Percentiles rank a stretch among this genome's conserved stretches.
Conservation (phyloP, 2,329 filamentous ascomycete species). For the Aspergillus luchuensis region DNA sequence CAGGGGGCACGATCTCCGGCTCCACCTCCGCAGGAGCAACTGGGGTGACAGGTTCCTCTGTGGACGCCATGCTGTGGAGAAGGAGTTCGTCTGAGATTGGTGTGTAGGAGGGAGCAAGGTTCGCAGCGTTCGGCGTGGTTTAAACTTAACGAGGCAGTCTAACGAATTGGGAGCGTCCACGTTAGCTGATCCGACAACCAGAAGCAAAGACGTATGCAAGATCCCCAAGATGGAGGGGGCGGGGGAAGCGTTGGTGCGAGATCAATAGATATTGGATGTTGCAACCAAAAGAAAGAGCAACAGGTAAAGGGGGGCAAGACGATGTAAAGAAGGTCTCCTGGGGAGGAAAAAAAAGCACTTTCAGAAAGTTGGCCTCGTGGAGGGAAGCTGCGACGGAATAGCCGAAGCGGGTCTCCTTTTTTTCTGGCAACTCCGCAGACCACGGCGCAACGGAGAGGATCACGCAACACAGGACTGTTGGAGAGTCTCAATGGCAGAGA, state of each 20-base stretch:
- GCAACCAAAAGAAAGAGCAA: neutral
- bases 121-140: conserved; percentile 1
- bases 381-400: conserved; percentile 12
- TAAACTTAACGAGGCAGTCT: conserved; percentile 13
- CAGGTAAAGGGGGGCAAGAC: neutral
- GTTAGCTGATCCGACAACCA: conserved; percentile 12
- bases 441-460: neutral
- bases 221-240: conserved; percentile 1
- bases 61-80: conserved; percentile 34
- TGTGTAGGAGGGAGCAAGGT: neutral
- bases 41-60: conserved; percentile 35
- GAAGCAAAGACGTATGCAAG: conserved; percentile 5
- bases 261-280: neutral
- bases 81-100: neutral
- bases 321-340: neutral
- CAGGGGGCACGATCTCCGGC: conserved; percentile 34
- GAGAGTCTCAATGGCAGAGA: neutral
- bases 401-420: conserved; percentile 13
- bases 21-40: conserved; percentile 29
- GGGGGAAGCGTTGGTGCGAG: neutral
- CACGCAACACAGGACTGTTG: neutral
- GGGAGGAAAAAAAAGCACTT: neutral
- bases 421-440: conserved; percentile 3
- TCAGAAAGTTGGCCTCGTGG: neutral
- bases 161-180: conserved; percentile 19